These are phyloP conservation scores for Aspergillus taichungensis DNA, from an alignment of 495 filamentous ascomycete genomes.

Conservation along the genomic window DNA sequence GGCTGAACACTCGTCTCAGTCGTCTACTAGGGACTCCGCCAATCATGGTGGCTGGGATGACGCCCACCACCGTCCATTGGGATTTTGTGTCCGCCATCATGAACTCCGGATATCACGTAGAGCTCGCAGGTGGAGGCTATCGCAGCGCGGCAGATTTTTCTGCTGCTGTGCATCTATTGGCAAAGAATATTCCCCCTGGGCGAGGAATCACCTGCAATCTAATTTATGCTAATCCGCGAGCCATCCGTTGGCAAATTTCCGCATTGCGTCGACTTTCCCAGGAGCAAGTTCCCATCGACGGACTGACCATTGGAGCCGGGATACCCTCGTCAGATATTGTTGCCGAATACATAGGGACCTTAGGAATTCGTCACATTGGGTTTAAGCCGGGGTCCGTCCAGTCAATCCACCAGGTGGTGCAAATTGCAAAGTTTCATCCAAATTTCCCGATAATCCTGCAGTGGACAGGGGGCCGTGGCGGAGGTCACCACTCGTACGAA, in stretches of 20 bases:
- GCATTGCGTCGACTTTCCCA: constrained; percentile 18
- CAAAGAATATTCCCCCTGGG: constrained; percentile 15
- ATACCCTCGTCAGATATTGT: constrained; percentile 43
- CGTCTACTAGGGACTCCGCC: constrained; percentile 27
- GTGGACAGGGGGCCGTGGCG: constrained; percentile 44
- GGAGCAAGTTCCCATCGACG: constrained; percentile 23
- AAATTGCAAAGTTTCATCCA: constrained; percentile 37
- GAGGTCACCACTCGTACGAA: constrained; percentile 45
- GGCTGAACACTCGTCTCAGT: constrained; percentile 28
- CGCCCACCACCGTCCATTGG: constrained; percentile 29
- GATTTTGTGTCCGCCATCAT: constrained; percentile 32
- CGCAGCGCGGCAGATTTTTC: constrained; percentile 16
- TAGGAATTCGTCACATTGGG: constrained; percentile 39
- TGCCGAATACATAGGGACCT: constrained; percentile 35
- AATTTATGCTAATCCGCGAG: constrained; percentile 31
- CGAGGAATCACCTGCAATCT: constrained; percentile 32
- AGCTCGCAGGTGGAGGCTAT: constrained; percentile 32
- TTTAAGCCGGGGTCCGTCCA: constrained; percentile 42
- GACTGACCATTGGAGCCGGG: constrained; percentile 40
- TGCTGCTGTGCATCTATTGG: constrained; percentile 22
- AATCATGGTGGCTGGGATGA: constrained; percentile 37
- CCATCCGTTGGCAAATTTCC: constrained; percentile 28
- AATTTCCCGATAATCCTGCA: constrained; percentile 41
- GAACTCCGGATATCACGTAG: constrained; percentile 33
- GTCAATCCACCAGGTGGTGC: constrained; percentile 38